phyloP scores from a whole-genome alignment of 2,329 filamentous ascomycete species.

The Leptographium lundbergii region DNA sequence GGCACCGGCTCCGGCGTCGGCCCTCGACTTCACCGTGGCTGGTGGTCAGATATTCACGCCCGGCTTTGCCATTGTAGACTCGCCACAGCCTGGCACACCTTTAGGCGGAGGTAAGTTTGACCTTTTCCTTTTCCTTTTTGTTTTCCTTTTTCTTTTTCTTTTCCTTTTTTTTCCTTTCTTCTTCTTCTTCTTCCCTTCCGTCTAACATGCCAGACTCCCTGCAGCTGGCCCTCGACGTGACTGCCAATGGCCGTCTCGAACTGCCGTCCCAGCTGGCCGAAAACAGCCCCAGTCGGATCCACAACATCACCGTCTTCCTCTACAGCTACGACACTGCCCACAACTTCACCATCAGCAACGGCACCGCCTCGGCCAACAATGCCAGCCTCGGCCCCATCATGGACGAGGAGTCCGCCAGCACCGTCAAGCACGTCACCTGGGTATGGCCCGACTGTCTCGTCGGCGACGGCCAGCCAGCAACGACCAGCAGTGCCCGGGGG shows the following conservation, averaged over 20 bases:
- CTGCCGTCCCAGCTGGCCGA: constrained; percentile 37
- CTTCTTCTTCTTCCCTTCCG: not conserved
- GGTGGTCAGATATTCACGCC: constrained; percentile 59
- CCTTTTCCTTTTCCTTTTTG: not conserved
- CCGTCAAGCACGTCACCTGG: constrained; percentile 64
- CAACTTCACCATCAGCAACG: constrained; percentile 58
- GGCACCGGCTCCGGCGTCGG: constrained; percentile 12
- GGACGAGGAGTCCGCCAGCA: constrained; percentile 49
- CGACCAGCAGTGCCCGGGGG: constrained; percentile 39
- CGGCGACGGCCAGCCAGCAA: constrained; percentile 39
- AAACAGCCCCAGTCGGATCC: constrained; percentile 43
- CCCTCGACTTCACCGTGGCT: constrained; percentile 41
- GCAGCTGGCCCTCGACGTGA: constrained; percentile 55
- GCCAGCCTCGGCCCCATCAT: constrained; percentile 51
- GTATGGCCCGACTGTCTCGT: constrained; percentile 57
- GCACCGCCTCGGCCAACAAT: constrained; percentile 39
- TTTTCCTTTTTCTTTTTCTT: not conserved
- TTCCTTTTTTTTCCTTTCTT: not conserved
- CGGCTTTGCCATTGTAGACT: constrained; percentile 52
- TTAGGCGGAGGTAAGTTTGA: constrained; percentile 44
- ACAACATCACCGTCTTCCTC: constrained; percentile 55
- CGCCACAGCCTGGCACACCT: constrained; percentile 52
- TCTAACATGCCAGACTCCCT: constrained; percentile 29
- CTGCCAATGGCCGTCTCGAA: constrained; percentile 50
- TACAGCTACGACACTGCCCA: constrained; percentile 48